Evolutionary conservation across 1,284 basidiomycete species (phyloP), one percentile per base, ranked within the genome.

Genomic region (Sparassis latifolia): DNA sequence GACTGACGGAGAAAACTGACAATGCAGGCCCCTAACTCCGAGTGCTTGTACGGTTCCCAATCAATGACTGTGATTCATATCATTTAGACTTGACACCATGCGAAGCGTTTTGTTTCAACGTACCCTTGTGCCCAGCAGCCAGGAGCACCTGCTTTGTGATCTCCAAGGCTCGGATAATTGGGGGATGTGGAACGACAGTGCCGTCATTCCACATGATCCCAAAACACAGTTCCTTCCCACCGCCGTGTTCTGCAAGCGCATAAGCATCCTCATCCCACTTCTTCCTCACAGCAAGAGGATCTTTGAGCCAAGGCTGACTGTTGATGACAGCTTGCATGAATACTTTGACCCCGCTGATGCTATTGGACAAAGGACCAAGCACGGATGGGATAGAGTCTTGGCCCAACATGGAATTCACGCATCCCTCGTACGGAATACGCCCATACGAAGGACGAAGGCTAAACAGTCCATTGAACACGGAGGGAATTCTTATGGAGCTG

Each of bases 391-490:
- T 67, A 4, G 84, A 80, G 52, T 88, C 52, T 42, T 53, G 52
- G 10, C 52, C 52, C 27, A 20, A 38, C 52, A 53, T 53, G 2
- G 82, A 78, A 54, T 83, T 86, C 4, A 72, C 66, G 0, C 78
- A 74, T 7, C 86, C 87, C 42, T 68, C 68, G 51, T 88, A 90
- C 0, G 89, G 86, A 33, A 91, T 71, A 4, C 90, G 79, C 31
- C 79, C 76, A 54, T 75, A 84, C 1, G 84, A 86, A 0, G 88
- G 86, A 27, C 84, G 78, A 32, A 92, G 69, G 5, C 79, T 80
- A 55, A 75, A 81, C 12, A 79, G 55, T 0, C 75, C 75, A 51
- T 69, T 70, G 54, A 86, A 79, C 0, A 79, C 73, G 4, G 82
- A 68, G 3, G 89, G 89, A 43, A 81, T 79, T 4, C 76, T 73